Evolutionary conservation across 78 protist genomes (phyloP), one percentile per base, ranked within the genome.

Genomic region (Blattamonas nauphoetae): DNA sequence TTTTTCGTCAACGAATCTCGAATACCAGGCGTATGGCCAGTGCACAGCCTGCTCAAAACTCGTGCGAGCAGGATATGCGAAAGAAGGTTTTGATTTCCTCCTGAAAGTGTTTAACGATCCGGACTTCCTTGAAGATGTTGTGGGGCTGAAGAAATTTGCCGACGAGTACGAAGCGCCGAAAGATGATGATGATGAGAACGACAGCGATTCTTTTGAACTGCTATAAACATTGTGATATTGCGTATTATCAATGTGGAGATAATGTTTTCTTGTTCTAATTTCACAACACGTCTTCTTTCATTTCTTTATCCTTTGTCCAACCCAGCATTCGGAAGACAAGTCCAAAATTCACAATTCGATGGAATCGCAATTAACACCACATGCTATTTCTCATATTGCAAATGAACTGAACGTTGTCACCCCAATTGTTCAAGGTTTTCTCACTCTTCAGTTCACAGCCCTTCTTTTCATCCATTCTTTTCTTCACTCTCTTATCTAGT

Each of bases 1-100:
- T 80, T 97, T 85, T 85, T 33, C 41, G 41, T 77, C 42, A 3
- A 71, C 81, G 21, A 44, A 91, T 5, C 45, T 94, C 11, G 41
- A 2, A 3, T 93, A 94, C 42, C 45, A 35, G 42, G 38, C 85
- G 38, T 41, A 3, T 41, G 41, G 29, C 63, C 1, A 4, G 85
- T 97, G 99, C 88, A 93, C 96, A 0, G 99, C 96, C 5, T 97
- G 99, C 89, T 94, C 97, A 2, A 42, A 45, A 0, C 45, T 32
- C 81, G 88, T 93, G 0, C 63, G 90, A 36, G 87, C 81, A 4
- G 86, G 36, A 3, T 92, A 87, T 85, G 4, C 34, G 1, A 81
- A 0, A 45, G 6, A 34, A n/a, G 95, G 94, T 29, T 92, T 87
- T 44, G 85, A 6, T 4, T 93, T 94, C 80, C 87, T 94, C 6